Conservation (phyloP, 2,329 filamentous ascomycete species). For the Hypoxylon sp. region DNA sequence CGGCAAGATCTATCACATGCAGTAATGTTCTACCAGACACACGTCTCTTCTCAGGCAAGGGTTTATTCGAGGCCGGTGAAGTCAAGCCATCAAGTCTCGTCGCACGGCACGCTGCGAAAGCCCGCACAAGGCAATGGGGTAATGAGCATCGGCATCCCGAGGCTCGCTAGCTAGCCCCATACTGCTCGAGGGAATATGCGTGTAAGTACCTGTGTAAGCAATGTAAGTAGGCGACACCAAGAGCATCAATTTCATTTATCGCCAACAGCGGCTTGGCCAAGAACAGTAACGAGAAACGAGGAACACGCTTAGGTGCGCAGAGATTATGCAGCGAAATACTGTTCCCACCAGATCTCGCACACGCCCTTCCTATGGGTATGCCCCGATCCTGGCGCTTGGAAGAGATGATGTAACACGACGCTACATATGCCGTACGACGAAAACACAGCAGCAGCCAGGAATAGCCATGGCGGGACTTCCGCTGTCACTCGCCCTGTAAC, state of each 20-base stretch:
- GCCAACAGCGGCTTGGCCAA: constrained; percentile 45
- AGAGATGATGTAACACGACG: constrained; percentile 46
- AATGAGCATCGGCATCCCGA: constrained; percentile 18
- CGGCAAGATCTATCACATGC: constrained; percentile 36
- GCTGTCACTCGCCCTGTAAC: constrained; percentile 37
- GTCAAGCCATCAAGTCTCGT: constrained; percentile 24
- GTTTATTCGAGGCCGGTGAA: constrained; percentile 12
- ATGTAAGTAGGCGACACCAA: constrained; percentile 40
- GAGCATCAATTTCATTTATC: constrained; percentile 40
- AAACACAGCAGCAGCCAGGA: constrained; percentile 46
- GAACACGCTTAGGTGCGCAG: constrained; percentile 49
- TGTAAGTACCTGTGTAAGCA: constrained; percentile 28
- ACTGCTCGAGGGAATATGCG: constrained; percentile 34
- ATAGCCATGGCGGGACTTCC: constrained; percentile 38
- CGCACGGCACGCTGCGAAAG: constrained; percentile 31
- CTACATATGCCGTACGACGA: constrained; percentile 49
- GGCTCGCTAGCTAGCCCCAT: constrained; percentile 21
- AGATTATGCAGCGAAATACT: constrained; percentile 53
- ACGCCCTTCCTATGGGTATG: constrained; percentile 44
- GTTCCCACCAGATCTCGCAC: constrained; percentile 52
- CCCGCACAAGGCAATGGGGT: constrained; percentile 24
- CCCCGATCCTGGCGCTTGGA: constrained; percentile 50
- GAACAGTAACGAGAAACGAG: constrained; percentile 54
- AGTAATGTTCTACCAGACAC: constrained; percentile 22
- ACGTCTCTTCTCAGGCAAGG: constrained; percentile 11